phyloP scores from a whole-genome alignment of 2,329 filamentous ascomycete genomes.

The Cladorrhinum sp. region DNA sequence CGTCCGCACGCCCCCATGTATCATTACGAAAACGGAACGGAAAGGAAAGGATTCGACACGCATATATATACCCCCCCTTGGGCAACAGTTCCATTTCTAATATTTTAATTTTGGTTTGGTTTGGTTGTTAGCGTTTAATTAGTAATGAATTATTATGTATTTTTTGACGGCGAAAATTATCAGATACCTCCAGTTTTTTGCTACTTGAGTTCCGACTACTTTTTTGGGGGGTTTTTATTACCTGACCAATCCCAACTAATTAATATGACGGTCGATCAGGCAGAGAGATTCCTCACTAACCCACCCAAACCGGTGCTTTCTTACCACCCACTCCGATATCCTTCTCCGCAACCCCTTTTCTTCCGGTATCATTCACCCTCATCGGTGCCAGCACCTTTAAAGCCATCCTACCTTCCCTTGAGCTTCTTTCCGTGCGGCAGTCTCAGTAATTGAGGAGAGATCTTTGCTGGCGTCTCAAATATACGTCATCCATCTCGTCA shows the following conservation, averaged over 20 bases:
- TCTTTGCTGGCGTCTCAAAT: too few species aligned
- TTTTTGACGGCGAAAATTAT: background rate
- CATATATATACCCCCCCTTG: background rate
- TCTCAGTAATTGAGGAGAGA: slow-evolving; percentile 24
- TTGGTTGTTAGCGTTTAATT: slow-evolving; percentile 7
- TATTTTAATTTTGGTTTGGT: slow-evolving; percentile 5
- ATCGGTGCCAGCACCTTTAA: slow-evolving; percentile 25
- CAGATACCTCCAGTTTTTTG: background rate
- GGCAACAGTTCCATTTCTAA: background rate
- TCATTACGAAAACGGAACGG: background rate
- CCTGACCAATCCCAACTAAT: too few species aligned
- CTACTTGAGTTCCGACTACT: too few species aligned
- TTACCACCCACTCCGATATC: background rate
- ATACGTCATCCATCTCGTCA: too few species aligned
- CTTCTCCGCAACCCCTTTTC: slow-evolving; percentile 15
- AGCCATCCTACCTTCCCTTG: slow-evolving; percentile 28
- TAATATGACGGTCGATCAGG: too few species aligned
- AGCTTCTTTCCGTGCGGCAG: slow-evolving; percentile 34
- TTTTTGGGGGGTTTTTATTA: too few species aligned
- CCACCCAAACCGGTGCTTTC: slow-evolving; percentile 16
- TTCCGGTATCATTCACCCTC: slow-evolving; percentile 23
- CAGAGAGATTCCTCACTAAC: slow-evolving; percentile 14
- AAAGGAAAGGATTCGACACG: background rate
- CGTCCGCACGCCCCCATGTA: too few species aligned
- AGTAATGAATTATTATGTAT: slow-evolving; percentile 1